Evolutionary conservation across 177 flowering plant genomes (phyloP).

Genomic region (Telopea speciosissima): DNA sequence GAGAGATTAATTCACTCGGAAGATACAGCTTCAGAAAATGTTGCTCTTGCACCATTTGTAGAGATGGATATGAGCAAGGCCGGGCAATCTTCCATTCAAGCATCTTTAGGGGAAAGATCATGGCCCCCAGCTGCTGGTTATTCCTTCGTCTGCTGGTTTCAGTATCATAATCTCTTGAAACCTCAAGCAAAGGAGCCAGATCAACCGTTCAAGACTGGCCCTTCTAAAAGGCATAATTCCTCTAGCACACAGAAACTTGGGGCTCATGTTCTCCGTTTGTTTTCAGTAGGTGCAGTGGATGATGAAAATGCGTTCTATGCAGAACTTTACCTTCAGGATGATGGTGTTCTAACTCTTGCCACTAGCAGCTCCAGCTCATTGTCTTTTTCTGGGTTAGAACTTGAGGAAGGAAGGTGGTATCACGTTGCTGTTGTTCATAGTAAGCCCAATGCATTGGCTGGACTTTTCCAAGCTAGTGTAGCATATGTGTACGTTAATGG

Average conservation of each 20-base stretch:
- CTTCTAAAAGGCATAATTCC: conserved; percentile 35
- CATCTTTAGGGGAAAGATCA: conserved; percentile 93
- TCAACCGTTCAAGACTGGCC: conserved; percentile 33
- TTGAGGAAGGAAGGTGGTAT: conserved; percentile 95
- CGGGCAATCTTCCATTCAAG: conserved; percentile 94
- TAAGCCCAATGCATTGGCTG: conserved; percentile 99
- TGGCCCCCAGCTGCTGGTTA: conserved; percentile 99
- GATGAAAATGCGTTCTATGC: conserved; percentile 62
- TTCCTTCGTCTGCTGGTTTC: conserved; percentile 99
- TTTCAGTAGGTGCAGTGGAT: conserved; percentile 83
- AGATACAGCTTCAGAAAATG: conserved; percentile 63
- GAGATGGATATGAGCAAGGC: conserved; percentile 92
- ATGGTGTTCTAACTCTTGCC: conserved; percentile 85
- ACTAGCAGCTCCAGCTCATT: conserved; percentile 82
- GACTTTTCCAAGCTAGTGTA: conserved; percentile 94
- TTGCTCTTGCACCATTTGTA: conserved; percentile 86
- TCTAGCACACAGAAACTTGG: conserved; percentile 34
- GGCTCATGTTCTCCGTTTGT: conserved; percentile 54
- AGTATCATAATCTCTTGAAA: conserved; percentile 63
- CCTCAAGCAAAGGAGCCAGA: conserved; percentile 56
- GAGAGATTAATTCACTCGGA: conserved; percentile 70
- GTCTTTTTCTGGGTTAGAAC: conserved; percentile 78
- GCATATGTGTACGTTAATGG: conserved; percentile 92
- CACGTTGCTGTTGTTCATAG: conserved; percentile 98
- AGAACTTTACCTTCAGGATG: conserved; percentile 87